Percentiles rank a stretch among this genome's conserved stretches.
Conservation (phyloP, 306 rosid genomes). For the Dalbergia cochinchinensis region DNA sequence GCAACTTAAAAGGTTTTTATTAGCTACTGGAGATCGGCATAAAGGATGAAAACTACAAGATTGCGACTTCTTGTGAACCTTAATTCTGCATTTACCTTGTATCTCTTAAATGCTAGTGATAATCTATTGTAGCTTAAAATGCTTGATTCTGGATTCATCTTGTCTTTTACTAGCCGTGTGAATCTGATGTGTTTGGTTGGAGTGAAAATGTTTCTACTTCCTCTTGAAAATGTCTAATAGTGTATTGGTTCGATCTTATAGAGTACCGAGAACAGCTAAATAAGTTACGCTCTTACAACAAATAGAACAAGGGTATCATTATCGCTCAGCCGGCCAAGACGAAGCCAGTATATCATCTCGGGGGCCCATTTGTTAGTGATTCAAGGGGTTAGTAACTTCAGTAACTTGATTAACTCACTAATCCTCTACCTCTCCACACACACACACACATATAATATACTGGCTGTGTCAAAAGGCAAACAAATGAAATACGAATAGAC, state of each 20-base stretch:
- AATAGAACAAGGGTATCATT: background rate
- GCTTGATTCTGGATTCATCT: conserved; percentile 28
- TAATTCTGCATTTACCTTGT: conserved; percentile 6
- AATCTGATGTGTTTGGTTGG: conserved; percentile 15
- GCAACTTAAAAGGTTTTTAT: conserved; percentile 36
- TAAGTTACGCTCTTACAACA: background rate
- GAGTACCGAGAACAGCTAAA: background rate
- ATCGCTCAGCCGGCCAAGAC: no score
- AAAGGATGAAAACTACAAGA: conserved; percentile 24
- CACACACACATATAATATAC: no score
- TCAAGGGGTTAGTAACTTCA: no score
- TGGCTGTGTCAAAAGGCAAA: no score
- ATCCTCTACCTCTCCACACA: background rate
- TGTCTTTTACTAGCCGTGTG: background rate
- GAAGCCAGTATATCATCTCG: no score
- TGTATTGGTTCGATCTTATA: background rate
- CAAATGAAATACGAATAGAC: background rate
- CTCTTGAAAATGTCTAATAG: no score
- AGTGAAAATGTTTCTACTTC: background rate
- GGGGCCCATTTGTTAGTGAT: no score
- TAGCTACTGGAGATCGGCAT: conserved; percentile 14
- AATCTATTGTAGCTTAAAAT: background rate
- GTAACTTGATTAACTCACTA: no score
- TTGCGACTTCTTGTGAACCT: conserved; percentile 7
- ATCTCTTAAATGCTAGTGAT: conserved; percentile 3